phyloP scores from a whole-genome alignment of 768 basidiomycete species.

The Leucocoprinus birnbaumii region DNA sequence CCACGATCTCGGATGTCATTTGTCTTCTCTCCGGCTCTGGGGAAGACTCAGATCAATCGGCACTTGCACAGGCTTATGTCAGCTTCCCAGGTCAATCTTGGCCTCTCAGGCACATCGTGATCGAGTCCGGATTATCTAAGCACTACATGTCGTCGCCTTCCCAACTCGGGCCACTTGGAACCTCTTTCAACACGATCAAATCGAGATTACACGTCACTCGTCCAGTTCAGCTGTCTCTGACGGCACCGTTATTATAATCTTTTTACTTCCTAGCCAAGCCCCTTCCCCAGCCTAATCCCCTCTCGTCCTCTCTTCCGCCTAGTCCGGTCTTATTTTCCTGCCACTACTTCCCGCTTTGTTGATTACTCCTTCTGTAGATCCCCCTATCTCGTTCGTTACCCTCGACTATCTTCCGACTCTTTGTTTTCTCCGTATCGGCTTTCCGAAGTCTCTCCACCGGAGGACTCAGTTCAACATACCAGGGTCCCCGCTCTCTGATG shows the following conservation, averaged over 20 bases:
- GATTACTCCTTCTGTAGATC: neutral
- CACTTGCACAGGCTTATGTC: conserved; percentile 1
- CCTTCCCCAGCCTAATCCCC: conserved; percentile 9
- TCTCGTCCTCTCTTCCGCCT: conserved; percentile 2
- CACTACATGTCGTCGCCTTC: conserved; percentile 10
- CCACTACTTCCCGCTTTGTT: neutral
- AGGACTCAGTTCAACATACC: neutral
- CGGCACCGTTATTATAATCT: conserved; percentile 12
- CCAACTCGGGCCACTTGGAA: conserved; percentile 8
- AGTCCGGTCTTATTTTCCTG: conserved; percentile 2
- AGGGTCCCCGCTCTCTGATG: neutral
- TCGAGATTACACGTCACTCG: conserved; percentile 7
- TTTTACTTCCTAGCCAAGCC: conserved; percentile 8
- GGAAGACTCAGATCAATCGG: conserved; percentile 20
- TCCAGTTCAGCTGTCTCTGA: conserved; percentile 10
- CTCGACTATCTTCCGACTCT: neutral
- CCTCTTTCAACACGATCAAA: conserved; percentile 6
- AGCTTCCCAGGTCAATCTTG: conserved; percentile 10
- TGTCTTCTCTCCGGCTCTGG: conserved; percentile 28
- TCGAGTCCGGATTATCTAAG: conserved; percentile 14
- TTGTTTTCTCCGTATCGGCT: neutral
- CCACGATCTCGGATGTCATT: conserved; percentile 29
- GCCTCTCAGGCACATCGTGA: conserved; percentile 17
- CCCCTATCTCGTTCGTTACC: neutral
- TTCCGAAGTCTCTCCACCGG: neutral